Evolutionary conservation across 805 yeast species (phyloP), one percentile per base, ranked within the genome.

Genomic region (Brettanomyces sp.): DNA sequence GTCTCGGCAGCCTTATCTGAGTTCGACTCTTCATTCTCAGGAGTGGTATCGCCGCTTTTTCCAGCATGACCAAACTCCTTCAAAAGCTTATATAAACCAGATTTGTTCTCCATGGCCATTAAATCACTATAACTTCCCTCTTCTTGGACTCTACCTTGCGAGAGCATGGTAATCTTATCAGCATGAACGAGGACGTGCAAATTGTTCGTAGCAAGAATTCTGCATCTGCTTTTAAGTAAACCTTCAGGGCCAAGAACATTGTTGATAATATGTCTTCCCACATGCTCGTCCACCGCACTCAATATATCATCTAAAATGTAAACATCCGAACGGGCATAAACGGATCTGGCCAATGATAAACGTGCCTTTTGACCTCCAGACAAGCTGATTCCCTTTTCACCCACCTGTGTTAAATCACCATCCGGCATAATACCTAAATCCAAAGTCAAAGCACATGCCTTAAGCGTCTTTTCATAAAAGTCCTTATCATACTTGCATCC

Each of bases 321-420:
- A 30, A 93, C 78, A 59, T 93, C 98, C 3, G 98, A 95, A 52
- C 98, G 75, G 11, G 96, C 77, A 61, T 93, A 93, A 8, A 93
- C 96, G 11, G 99, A 97, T 61, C 99, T 78, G 0, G 99, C 99
- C 45, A 93, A 74, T 1, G 95, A 82, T 35, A 93, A 73, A 62
- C 99, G 80, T 0, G 99, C 98, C 72, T 93, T 93, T 65, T 93
- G 99, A 40, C 99, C 99, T 44, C 99, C 99, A 38, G 96, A 86
- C 43, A 93, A 72, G 12, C 97, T 87, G 44, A 93, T 90, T 52
- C 99, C 99, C 63, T 91, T 88, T 67, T 93, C 99, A 51, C 99
- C 99, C 47, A 93, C 98, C 55, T 85, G 79, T 5, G 99, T 93
- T 44, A 72, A 73, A 62, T 93, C 98, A 45, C 96, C 96, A 58